Evolutionary conservation across 345 rosid species (phyloP).

Genomic region (Brassica cretica): DNA sequence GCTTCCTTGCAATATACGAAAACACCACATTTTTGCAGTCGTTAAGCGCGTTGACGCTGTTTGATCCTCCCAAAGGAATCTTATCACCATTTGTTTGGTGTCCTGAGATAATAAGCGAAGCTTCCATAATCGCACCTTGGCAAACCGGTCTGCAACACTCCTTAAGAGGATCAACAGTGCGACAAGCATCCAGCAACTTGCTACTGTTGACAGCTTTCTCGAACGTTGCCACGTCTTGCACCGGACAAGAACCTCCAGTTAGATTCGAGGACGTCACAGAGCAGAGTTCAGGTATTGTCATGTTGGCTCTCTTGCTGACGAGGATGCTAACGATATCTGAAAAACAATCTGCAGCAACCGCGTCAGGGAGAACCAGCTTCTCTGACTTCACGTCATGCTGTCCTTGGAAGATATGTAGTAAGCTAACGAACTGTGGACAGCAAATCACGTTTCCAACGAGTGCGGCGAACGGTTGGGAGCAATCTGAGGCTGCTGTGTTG

Average conservation of each 20-base stretch:
- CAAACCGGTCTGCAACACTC: conserved; percentile 93
- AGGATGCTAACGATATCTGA: conserved; percentile 86
- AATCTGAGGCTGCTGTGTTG: conserved; percentile 79
- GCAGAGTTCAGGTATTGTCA: conserved; percentile 65
- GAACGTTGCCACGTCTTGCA: conserved; percentile 59
- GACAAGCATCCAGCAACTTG: conserved; percentile 79
- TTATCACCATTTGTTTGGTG: conserved; percentile 53
- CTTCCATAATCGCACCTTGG: conserved; percentile 82
- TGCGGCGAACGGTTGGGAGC: conserved; percentile 72
- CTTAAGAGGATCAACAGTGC: conserved; percentile 81
- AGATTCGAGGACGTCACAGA: conserved; percentile 78
- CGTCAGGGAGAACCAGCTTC: conserved; percentile 65
- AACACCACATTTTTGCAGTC: conserved; percentile 88
- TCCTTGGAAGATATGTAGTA: conserved; percentile 82
- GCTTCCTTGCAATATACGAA: conserved; percentile 77
- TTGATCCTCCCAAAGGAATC: conserved; percentile 48
- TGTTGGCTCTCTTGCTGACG: conserved; percentile 82
- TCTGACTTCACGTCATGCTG: conserved; percentile 57
- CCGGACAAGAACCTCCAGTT: conserved; percentile 91
- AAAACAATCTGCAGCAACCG: conserved; percentile 91
- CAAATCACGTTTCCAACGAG: conserved; percentile 92
- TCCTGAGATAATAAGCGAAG: conserved; percentile 74
- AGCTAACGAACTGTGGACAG: conserved; percentile 89
- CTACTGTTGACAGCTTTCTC: conserved; percentile 74
- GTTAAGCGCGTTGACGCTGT: conserved; percentile 50